Percentiles rank a stretch among this genome's conserved stretches.
Evolutionary conservation across 805 yeast genomes (phyloP).

Genomic region (Myxozyma mucilagina): DNA sequence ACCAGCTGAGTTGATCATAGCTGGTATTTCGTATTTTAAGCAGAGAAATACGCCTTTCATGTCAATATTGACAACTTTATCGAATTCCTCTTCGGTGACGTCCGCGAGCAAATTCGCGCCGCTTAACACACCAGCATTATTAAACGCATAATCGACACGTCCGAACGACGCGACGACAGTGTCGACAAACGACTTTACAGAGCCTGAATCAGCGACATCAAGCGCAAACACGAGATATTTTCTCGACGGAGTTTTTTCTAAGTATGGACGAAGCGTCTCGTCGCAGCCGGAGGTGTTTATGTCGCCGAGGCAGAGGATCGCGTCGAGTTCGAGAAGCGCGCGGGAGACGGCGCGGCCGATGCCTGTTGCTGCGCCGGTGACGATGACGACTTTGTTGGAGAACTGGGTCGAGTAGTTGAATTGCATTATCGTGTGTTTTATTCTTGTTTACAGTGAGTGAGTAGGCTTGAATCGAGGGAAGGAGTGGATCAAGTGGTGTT

Average conservation of each 20-base stretch:
- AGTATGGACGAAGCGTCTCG: background rate
- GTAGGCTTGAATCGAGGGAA: background rate
- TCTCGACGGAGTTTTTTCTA: background rate
- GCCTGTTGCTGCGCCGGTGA: conserved; percentile 6
- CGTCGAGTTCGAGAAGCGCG: background rate
- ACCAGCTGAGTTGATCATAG: conserved; percentile 38
- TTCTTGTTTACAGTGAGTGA: background rate
- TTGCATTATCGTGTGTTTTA: background rate
- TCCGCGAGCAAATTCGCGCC: conserved; percentile 39
- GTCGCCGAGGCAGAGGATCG: conserved; percentile 1
- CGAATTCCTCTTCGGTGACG: conserved; percentile 41
- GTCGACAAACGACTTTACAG: conserved; percentile 39
- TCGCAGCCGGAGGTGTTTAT: conserved; percentile 5
- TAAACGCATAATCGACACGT: conserved; percentile 74
- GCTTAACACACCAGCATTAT: conserved; percentile 78
- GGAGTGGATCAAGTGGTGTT: background rate
- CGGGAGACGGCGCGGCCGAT: conserved; percentile 5
- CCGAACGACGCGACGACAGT: conserved; percentile 69
- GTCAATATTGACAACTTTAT: conserved; percentile 40
- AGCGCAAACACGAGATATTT: conserved; percentile 34
- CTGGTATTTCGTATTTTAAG: conserved; percentile 41
- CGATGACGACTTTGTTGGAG: background rate
- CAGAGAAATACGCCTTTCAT: conserved; percentile 43
- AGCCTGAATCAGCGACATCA: conserved; percentile 30
- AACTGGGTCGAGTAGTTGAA: background rate